Evolutionary conservation across 139 green algal genomes (phyloP), one percentile per base, ranked within the genome.

Genomic region (Mesotaenium endlicherianum): DNA sequence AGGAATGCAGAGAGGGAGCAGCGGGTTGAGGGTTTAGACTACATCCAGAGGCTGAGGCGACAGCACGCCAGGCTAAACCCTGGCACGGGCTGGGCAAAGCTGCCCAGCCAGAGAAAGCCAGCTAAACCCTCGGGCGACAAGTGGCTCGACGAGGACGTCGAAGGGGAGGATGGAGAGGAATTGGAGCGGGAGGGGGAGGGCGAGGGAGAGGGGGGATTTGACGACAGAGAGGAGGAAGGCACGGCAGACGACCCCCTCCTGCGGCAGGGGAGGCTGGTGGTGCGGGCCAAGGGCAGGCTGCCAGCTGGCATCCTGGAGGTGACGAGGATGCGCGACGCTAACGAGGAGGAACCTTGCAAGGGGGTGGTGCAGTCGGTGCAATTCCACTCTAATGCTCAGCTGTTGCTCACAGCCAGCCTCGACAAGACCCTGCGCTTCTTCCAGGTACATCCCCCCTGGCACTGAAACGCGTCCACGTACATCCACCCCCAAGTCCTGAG

Each of bases 381-480:
- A 55, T 98, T 95, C 77, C 95, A 98, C 86, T 92, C 91, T 1
- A 88, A 87, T 44, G 92, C 89, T 0, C 92, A 97, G 88, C 87
- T 98, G 70, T 86, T 98, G 50, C 74, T 98, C 60, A 96, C 93
- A 2, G 95, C 93, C 0, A 90, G 93, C 6, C 81, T 98, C 50
- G 95, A 98, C 91, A 94, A 94, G 82, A 89, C 82, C 26, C 77
- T 98, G 45, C 90, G 93, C 30, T 89, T 98, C 45, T 98, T 98
- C 77, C 86, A 92, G 76, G 87, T 94, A n/a, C n/a, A n/a, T n/a
- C n/a, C n/a, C n/a, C n/a, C n/a, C n/a, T n/a, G n/a, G n/a, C n/a
- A n/a, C n/a, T n/a, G n/a, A n/a, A n/a, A n/a, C n/a, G n/a, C n/a
- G n/a, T n/a, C n/a, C n/a, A n/a, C n/a, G n/a, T n/a, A n/a, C n/a